A percentile compares a stretch with the other conserved stretches of the same genome.
These are phyloP conservation scores for Phytophthora quininea DNA, from an alignment of 352 stramenopile genomes.

Conservation along the genomic window DNA sequence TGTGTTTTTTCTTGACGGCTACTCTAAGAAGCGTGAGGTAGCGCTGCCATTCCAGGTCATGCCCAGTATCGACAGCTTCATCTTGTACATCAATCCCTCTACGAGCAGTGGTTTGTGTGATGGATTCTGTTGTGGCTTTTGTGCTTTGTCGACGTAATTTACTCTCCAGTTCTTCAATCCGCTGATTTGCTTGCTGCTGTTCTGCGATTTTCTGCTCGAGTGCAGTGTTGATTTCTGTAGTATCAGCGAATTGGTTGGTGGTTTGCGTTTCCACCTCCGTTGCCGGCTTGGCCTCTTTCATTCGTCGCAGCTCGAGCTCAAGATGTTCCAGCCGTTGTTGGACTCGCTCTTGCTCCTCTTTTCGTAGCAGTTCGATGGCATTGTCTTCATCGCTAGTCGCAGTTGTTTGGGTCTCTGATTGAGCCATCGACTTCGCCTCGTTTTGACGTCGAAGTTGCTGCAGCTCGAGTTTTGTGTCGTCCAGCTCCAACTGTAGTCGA, in stretches of 20 bases:
- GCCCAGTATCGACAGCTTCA: conserved; percentile 20
- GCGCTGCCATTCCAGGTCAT: conserved; percentile 42
- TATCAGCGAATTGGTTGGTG: conserved; percentile 1
- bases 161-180: conserved; percentile 20
- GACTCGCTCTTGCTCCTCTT: conserved; percentile 24
- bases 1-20: conserved; percentile 36
- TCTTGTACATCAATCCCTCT: conserved; percentile 1
- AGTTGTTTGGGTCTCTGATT: conserved; percentile 23
- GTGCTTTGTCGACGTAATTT: conserved; percentile 15
- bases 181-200: conserved; percentile 11
- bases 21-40: conserved; percentile 47
- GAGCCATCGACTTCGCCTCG: conserved; percentile 1
- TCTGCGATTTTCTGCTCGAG: neutral
- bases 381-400: conserved; percentile 5
- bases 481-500: conserved; percentile 20
- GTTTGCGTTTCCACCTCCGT: conserved; percentile 28
- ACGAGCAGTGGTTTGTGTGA: conserved; percentile 24
- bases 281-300: neutral
- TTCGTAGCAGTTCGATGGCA: conserved; percentile 13
- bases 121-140: conserved; percentile 13
- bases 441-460: conserved; percentile 12
- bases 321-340: conserved; percentile 22
- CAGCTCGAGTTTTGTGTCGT: conserved; percentile 14
- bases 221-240: neutral
- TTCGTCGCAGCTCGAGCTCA: conserved; percentile 9